Percentiles rank a stretch among this genome's conserved stretches.
phyloP scores from a whole-genome alignment of 208 protist genomes.

The Balamuthia mandrillaris region DNA sequence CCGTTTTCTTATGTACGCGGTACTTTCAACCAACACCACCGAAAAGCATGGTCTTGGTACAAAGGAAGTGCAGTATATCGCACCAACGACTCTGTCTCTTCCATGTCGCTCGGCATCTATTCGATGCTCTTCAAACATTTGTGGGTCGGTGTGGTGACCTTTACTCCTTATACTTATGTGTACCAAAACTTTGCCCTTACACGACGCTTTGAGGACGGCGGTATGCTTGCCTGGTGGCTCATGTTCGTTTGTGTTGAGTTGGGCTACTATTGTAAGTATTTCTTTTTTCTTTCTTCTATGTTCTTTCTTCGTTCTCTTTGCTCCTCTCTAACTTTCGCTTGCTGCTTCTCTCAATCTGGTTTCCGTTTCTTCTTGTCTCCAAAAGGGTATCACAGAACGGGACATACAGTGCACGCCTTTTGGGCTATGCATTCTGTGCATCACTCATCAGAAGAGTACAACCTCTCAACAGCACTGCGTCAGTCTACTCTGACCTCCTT shows the following conservation, averaged over 20 bases:
- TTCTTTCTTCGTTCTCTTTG: not conserved
- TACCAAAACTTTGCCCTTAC: not conserved
- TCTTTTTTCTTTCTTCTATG: not conserved
- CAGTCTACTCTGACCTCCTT: constrained; percentile 47
- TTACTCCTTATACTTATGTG: not conserved
- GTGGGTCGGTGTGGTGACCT: not conserved
- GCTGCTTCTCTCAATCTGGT: too few species aligned
- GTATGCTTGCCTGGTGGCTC: constrained; percentile 11
- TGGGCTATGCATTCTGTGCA: constrained; percentile 63
- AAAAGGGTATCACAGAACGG: constrained; percentile 50
- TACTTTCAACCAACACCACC: too few species aligned
- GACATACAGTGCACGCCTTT: constrained; percentile 49
- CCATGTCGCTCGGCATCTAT: not conserved
- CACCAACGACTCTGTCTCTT: not conserved
- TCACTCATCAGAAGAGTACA: constrained; percentile 61
- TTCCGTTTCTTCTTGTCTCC: too few species aligned
- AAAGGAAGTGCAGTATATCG: not conserved
- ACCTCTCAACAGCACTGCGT: constrained; percentile 51
- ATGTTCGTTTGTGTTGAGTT: constrained; percentile 16
- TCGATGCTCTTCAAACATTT: not conserved
- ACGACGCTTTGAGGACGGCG: not conserved
- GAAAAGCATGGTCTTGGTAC: not conserved
- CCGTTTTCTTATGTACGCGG: not conserved
- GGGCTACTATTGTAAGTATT: not conserved
- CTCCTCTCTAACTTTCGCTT: not conserved